Evolutionary conservation across 2,329 filamentous ascomycete genomes (phyloP), one percentile per base, ranked within the genome.

Genomic region (Calonectria hawksworthii): DNA sequence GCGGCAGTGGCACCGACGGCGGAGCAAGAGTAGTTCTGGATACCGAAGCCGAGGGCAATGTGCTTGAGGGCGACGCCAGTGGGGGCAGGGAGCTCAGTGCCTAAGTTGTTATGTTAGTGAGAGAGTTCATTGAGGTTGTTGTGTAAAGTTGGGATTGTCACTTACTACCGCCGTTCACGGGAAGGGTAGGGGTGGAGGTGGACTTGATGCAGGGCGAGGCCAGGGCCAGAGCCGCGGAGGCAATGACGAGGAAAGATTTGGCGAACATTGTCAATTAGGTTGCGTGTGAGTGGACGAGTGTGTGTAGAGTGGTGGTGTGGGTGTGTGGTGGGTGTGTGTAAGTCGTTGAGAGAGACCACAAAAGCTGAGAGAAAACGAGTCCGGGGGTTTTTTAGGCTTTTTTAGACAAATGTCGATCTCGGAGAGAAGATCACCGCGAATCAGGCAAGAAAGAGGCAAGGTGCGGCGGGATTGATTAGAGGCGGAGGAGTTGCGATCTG

Each of bases 1-100:
- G 79, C 79, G 36, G 87, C 85, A 0, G 79, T 77, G 13, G 84
- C 82, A 21, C 82, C 83, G 2, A 83, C 82, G 3, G 80, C 74
- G n/a, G 78, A 76, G 84, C 92, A 94, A 47, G 90, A 92, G 87
- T 94, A 94, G 88, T 94, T 94, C 81, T 94, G 92, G 79, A 92
- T 90, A 72, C 92, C 92, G 78, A 92, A 89, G 78, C 92, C 92
- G 52, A 94, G 84, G 71, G 88, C 88, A 75, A 94, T 89, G 85
- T 89, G 85, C 82, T 90, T 88, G 47, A 92, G 85, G 7, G 82
- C 82, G 54, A 86, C 79, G 75, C 81, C 81, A 13, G 84, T 75
- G 3, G 87, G 77, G 87, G 83, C 74, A n/a, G 86, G 82, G 34
- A 92, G 88, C 67, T 91, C 85, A 30, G 79, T 80, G 47, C 82